These are phyloP conservation scores for Colletotrichum viniferum DNA, from an alignment of 2,329 filamentous ascomycete genomes.

Conservation along the genomic window DNA sequence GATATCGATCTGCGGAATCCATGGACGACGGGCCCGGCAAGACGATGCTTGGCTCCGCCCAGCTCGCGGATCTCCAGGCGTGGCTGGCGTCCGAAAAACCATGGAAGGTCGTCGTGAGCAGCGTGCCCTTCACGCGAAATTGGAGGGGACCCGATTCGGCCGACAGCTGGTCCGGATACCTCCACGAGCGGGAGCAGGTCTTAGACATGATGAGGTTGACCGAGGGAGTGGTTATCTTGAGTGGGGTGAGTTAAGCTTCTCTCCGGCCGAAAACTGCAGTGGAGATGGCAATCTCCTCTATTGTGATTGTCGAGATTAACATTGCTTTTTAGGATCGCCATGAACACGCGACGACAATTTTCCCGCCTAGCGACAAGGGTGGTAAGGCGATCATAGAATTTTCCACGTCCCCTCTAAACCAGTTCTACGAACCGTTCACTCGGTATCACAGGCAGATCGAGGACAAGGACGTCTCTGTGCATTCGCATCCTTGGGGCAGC, in stretches of 20 bases:
- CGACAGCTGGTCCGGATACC: conserved; percentile 72
- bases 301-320: conserved; percentile 4
- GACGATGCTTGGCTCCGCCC: conserved; percentile 66
- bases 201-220: conserved; percentile 70
- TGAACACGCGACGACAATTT: conserved; percentile 67
- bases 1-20: conserved; percentile 50
- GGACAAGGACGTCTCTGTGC: conserved; percentile 10
- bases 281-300: neutral
- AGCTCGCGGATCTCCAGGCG: conserved; percentile 61
- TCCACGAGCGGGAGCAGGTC: conserved; percentile 63
- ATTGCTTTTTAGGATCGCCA: conserved; percentile 51
- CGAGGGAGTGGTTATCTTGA: conserved; percentile 67
- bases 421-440: conserved; percentile 69
- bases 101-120: conserved; percentile 72
- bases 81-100: conserved; percentile 48
- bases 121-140: conserved; percentile 73
- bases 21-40: conserved; percentile 40
- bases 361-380: conserved; percentile 37
- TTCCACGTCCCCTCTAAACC: conserved; percentile 67
- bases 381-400: conserved; percentile 64
- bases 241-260: conserved; percentile 45
- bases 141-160: conserved; percentile 61
- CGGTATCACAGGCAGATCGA: conserved; percentile 66
- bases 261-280: neutral
- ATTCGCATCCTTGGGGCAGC: conserved; percentile 8